Percentiles rank a stretch among this genome's conserved stretches.
phyloP scores from a whole-genome alignment of 306 rosid species.

The Glycine tomentella region DNA sequence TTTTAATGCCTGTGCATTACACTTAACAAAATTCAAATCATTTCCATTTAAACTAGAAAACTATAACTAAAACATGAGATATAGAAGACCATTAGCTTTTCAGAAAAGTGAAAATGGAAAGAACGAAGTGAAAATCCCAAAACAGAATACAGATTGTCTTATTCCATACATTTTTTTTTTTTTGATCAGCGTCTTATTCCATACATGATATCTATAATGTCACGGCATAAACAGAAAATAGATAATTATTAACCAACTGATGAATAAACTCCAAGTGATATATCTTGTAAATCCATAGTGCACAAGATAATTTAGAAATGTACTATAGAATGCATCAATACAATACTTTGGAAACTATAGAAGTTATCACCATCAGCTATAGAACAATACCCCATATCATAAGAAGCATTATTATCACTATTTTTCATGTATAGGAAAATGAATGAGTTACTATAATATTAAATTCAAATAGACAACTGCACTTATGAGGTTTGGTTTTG shows the following conservation, averaged over 20 bases:
- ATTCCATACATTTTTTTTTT: no score
- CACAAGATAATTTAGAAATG: background rate
- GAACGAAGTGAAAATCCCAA: no score
- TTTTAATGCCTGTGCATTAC: background rate
- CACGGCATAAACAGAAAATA: no score
- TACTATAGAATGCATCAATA: background rate
- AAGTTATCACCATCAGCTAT: background rate
- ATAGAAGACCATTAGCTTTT: background rate
- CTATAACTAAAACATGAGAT: background rate
- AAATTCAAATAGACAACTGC: constrained; percentile 9
- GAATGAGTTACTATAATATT: constrained; percentile 17
- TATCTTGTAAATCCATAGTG: no score
- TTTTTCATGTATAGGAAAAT: background rate
- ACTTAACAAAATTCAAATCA: background rate
- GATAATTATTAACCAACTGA: no score
- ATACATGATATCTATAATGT: no score
- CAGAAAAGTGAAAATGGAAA: no score
- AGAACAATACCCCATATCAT: background rate
- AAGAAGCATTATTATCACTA: background rate
- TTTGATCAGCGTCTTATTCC: no score
- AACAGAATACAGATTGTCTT: no score
- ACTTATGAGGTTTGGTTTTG: background rate
- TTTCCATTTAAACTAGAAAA: background rate
- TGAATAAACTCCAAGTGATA: no score
- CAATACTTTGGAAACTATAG: constrained; percentile 9